Evolutionary conservation across 805 yeast genomes (phyloP), one percentile per base, ranked within the genome.

Genomic region (Osmozyma mogii): DNA sequence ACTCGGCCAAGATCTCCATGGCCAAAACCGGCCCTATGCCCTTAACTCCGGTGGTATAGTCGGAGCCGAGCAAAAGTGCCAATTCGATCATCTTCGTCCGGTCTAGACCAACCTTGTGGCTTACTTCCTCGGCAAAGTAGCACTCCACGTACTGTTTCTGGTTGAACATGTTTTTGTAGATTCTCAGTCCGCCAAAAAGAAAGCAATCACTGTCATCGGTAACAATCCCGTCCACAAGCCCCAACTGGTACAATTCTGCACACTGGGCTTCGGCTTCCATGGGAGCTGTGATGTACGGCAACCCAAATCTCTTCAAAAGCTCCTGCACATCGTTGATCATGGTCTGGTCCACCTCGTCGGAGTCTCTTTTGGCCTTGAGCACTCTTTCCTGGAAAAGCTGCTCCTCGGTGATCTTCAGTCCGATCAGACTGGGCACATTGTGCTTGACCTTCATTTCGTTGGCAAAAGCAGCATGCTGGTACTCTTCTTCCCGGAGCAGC

Each of bases 261-360:
- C 99, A 92, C 48, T 92, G 98, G 0, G 98, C 97, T 58, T 92
- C 99, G 1, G 98, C 98, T 56, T 92, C 99, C 88, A 85, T 85
- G 1, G 98, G 99, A 0, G 98, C 96, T 0, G 95, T 84, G 7
- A 92, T 70, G 42, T 75, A 92, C 0, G 99, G 99, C 4, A 92
- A 82, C 1, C 98, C 98, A 63, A 92, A 92, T 31, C 89, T 57
- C 17, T 81, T 71, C 6, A 92, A 61, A 24, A 92, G 61, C 38
- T 87, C 95, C 55, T 92, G 96, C 12, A 94, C 92, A 49, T 92
- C 97, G 22, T 67, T 65, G 15, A 89, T 71, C 96, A 92, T 92
- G 1, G 72, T 72, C 5, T 72, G 70, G 0, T 95, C 82, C 1
- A 89, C 96, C 43, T 83, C 94, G 47, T 92, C 97, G 0, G 96